Percentiles rank a stretch among this genome's conserved stretches.
These are phyloP conservation scores for Penicillium sp. DNA, from an alignment of 2,329 filamentous ascomycete species.

Conservation along the genomic window DNA sequence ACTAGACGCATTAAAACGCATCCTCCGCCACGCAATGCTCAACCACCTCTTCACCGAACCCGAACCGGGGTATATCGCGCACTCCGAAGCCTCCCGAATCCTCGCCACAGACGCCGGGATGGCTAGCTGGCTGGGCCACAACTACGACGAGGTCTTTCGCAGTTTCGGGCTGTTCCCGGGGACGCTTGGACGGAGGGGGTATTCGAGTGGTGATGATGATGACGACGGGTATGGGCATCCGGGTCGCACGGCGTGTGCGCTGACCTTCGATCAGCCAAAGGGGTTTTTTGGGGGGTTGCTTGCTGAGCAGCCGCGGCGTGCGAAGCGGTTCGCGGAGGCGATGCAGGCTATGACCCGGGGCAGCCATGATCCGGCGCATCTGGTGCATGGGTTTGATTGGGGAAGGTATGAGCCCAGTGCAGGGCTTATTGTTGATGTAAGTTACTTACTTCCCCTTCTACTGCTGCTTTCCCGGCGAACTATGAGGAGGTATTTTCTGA, in stretches of 20 bases:
- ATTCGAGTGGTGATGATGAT: neutral
- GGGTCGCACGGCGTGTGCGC: neutral
- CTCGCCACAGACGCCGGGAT: neutral
- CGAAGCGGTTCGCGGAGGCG: neutral
- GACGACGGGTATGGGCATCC: neutral
- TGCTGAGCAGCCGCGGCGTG: constrained; percentile 1
- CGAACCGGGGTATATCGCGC: constrained; percentile 1
- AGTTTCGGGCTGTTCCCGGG: neutral
- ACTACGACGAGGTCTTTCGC: constrained; percentile 11
- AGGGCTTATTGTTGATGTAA: constrained; percentile 8
- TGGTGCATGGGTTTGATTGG: constrained; percentile 4
- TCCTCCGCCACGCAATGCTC: constrained; percentile 5
- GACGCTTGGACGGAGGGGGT: neutral
- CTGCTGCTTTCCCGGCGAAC: neutral
- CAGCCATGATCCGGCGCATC: constrained; percentile 4
- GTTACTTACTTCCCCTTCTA: neutral
- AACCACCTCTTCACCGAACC: constrained; percentile 6
- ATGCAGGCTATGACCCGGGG: constrained; percentile 8
- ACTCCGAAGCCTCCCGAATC: neutral
- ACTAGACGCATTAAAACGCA: neutral
- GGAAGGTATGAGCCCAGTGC: neutral
- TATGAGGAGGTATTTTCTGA: no score
- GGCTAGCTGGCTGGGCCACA: constrained; percentile 4
- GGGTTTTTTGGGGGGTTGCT: neutral
- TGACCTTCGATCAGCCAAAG: constrained; percentile 3